Conservation (phyloP, 768 basidiomycete genomes). For the Xerocomellus chrysenteron region DNA sequence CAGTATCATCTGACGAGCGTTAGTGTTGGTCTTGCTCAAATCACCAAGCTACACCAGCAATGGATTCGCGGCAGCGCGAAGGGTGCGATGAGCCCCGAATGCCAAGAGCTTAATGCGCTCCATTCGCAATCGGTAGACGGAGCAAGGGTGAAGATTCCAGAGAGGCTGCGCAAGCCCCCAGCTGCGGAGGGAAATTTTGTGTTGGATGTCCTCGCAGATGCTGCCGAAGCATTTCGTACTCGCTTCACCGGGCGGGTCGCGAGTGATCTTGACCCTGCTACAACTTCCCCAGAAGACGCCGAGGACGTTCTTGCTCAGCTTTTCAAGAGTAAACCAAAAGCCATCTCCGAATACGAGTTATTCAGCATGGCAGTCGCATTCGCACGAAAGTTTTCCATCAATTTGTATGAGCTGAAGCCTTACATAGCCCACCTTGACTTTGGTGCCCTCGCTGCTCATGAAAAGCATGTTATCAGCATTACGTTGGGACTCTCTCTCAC, state of each 20-base stretch:
- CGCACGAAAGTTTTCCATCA: conserved; percentile 41
- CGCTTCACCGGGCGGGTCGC: conserved; percentile 37
- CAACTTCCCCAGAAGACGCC: conserved; percentile 37
- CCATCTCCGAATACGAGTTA: conserved; percentile 61
- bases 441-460: conserved; percentile 49
- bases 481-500: conserved; percentile 40
- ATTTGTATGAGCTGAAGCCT: conserved; percentile 38
- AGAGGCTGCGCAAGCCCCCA: conserved; percentile 47
- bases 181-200: conserved; percentile 43
- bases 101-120: conserved; percentile 69
- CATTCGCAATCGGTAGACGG: conserved; percentile 73
- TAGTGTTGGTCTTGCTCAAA: conserved; percentile 57
- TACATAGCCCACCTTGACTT: conserved; percentile 55
- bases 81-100: conserved; percentile 62
- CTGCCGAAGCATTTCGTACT: conserved; percentile 45
- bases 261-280: conserved; percentile 18
- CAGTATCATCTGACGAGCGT: background rate
- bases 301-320: conserved; percentile 44
- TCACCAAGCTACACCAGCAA: conserved; percentile 55
- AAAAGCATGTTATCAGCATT: conserved; percentile 53
- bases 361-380: conserved; percentile 50
- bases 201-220: conserved; percentile 50
- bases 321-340: conserved; percentile 49
- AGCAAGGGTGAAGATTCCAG: conserved; percentile 41
- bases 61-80: conserved; percentile 56